Evolutionary conservation across 306 rosid species (phyloP), one percentile per base, ranked within the genome.

Genomic region (Cucumis hystrix): DNA sequence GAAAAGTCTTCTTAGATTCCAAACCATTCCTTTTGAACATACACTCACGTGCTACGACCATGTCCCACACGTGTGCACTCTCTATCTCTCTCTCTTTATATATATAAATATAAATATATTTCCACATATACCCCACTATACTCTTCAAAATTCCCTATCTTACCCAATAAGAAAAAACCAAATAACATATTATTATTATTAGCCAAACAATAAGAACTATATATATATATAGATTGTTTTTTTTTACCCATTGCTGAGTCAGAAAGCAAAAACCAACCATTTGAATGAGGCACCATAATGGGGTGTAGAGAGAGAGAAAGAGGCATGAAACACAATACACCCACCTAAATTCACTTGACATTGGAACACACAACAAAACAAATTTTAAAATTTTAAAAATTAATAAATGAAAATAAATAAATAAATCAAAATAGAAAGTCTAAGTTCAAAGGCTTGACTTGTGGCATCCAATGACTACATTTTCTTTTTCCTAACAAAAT

Each of bases 1-100:
- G 58, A 70, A 70, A 70, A 70, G 40, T 70, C 76, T 70, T 45
- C 76, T 47, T 56, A 23, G 37, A 70, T 70, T 70, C 76, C 76
- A 70, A 70, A 70, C 76, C 76, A 47, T 37, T 70, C 59, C 76
- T 70, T 70, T 70, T 47, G 20, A 70, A 47, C 58, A 3, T 23
- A 70, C 15, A 21, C 76, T 39, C 59, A 70, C 76, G 76, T 70
- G 76, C 76, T 16, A 5, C n/a, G 1, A 2, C 5, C 5, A 15
- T 14, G 21, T 23, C 58, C 59, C 58, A 8, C 76, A 70, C 76
- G 76, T 70, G 76, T 70, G 58, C 76, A 20, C 18, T 41, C 54
- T 0, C 30, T 1, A 1, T 28, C 30, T 28, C 30, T 28, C 30
- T 28, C 30, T 28, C 37, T 4, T 0, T 33, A 33, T 33, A 33